These are phyloP conservation scores for Stentor roeselii DNA, from an alignment of 73 alveolate genomes.

Conservation along the genomic window DNA sequence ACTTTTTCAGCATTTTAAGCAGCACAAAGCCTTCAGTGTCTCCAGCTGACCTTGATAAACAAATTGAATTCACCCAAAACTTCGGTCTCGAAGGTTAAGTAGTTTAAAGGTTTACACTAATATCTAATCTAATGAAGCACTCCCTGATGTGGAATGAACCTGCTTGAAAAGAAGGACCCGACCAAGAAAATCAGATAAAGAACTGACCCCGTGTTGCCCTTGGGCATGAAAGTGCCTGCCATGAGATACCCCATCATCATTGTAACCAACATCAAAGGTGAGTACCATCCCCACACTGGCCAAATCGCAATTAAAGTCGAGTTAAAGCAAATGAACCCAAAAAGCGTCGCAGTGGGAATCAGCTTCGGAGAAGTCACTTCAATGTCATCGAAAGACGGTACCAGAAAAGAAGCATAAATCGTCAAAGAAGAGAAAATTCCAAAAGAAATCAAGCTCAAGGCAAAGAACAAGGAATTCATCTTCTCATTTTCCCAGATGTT, in stretches of 20 bases:
- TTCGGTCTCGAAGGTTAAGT: conserved; percentile 78
- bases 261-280: background rate
- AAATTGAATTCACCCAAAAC: conserved; percentile 74
- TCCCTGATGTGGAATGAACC: conserved; percentile 12
- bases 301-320: conserved; percentile 5
- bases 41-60: conserved; percentile 66
- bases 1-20: conserved; percentile 58
- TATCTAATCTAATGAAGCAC: background rate
- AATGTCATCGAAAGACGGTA: background rate
- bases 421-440: conserved; percentile 17
- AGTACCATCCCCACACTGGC: conserved; percentile 22
- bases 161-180: background rate
- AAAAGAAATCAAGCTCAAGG: background rate
- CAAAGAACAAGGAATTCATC: conserved; percentile 15
- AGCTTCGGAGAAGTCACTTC: conserved; percentile 20
- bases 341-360: background rate
- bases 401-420: conserved; percentile 12
- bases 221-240: conserved; percentile 23
- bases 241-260: conserved; percentile 18
- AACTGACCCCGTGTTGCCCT: conserved; percentile 2
- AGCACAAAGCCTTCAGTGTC: conserved; percentile 79
- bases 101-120: too few relatives aligned
- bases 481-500: conserved; percentile 1
- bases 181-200: background rate
- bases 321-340: conserved; percentile 13